These are phyloP conservation scores for Crucihimalaya himalaica DNA, from an alignment of 345 rosid genomes.

Conservation along the genomic window DNA sequence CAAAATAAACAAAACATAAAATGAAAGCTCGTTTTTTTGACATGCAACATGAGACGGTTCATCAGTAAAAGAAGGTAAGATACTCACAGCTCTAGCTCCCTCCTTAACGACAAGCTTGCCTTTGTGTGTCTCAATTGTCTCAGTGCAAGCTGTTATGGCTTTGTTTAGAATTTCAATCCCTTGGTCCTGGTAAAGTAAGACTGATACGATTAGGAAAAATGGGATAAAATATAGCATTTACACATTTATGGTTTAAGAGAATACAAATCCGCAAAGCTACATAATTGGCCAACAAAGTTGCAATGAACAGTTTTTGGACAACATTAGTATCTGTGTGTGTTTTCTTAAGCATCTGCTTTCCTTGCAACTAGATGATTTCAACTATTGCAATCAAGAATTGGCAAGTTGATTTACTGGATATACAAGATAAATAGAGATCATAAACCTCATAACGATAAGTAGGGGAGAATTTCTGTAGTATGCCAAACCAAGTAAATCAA, in stretches of 20 bases:
- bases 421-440: neutral
- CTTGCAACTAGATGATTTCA: neutral
- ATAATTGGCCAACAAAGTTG: neutral
- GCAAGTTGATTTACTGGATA: neutral
- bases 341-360: neutral
- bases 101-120: slow-evolving; percentile 91
- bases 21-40: slow-evolving; percentile 9
- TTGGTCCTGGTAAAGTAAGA: slow-evolving; percentile 77
- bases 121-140: slow-evolving; percentile 75
- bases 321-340: neutral
- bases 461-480: neutral
- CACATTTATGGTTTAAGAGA: neutral
- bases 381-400: neutral
- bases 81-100: slow-evolving; percentile 89
- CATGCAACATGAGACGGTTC: slow-evolving; percentile 1
- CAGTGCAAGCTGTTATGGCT: slow-evolving; percentile 82
- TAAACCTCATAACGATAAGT: neutral
- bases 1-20: neutral
- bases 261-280: neutral
- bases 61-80: slow-evolving; percentile 15
- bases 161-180: slow-evolving; percentile 75
- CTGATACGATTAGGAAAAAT: neutral
- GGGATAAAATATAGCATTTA: neutral
- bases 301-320: neutral
- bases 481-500: neutral